Conservation (phyloP, 306 rosid genomes). For the Arachis stenosperma region DNA sequence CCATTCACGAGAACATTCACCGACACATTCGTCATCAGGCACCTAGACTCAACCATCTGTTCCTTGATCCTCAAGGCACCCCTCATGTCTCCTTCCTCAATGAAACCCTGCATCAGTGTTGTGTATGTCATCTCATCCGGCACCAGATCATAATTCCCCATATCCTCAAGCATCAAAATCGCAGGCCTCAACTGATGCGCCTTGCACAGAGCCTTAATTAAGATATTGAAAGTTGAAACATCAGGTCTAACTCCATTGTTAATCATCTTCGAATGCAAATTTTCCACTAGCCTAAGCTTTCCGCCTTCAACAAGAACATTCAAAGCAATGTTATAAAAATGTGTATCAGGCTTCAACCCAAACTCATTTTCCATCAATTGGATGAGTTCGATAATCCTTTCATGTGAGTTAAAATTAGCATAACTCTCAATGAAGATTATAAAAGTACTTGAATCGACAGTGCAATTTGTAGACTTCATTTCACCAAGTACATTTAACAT, state of each 20-base stretch:
- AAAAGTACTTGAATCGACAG: slow-evolving; percentile 49
- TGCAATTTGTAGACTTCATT: slow-evolving; percentile 47
- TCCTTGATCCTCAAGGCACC: slow-evolving; percentile 78
- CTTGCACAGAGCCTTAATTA: slow-evolving; percentile 84
- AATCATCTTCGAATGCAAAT: slow-evolving; percentile 60
- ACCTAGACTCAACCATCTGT: slow-evolving; percentile 69
- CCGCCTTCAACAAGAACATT: slow-evolving; percentile 70
- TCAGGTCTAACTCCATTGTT: slow-evolving; percentile 57
- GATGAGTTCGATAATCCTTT: slow-evolving; percentile 48
- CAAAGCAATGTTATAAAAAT: slow-evolving; percentile 62
- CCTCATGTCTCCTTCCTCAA: slow-evolving; percentile 67
- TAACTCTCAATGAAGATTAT: slow-evolving; percentile 54
- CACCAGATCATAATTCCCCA: slow-evolving; percentile 57
- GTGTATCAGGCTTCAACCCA: slow-evolving; percentile 59
- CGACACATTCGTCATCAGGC: slow-evolving; percentile 52
- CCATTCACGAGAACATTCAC: slow-evolving; percentile 80
- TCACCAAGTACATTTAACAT: slow-evolving; percentile 52
- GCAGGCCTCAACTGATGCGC: slow-evolving; percentile 91
- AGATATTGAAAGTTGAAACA: slow-evolving; percentile 69
- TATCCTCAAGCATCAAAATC: slow-evolving; percentile 81
- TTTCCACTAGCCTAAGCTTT: slow-evolving; percentile 74
- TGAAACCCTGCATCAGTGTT: slow-evolving; percentile 78
- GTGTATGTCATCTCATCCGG: slow-evolving; percentile 83
- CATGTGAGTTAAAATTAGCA: slow-evolving; percentile 53
- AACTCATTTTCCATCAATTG: slow-evolving; percentile 61